These are phyloP conservation scores for Butyriboletus loyo DNA, from an alignment of 768 basidiomycete species.

Conservation along the genomic window DNA sequence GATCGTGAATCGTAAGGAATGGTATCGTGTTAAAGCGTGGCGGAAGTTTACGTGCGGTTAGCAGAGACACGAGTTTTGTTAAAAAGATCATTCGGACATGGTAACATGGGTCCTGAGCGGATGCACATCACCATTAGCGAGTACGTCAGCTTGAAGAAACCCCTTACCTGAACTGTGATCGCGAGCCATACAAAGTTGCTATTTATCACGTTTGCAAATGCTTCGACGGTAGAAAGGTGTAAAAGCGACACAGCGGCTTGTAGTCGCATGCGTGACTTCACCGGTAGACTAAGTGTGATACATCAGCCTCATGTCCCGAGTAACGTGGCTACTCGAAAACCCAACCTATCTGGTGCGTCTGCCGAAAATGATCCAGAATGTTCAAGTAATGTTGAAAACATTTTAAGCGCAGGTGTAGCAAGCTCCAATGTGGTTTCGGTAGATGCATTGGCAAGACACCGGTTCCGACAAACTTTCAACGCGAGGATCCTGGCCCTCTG, in stretches of 20 bases:
- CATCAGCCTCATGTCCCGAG: constrained; percentile 10
- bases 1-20: constrained; percentile 89
- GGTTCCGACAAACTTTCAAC: constrained; percentile 79
- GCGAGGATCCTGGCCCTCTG: constrained; percentile 70
- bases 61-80: constrained; percentile 62
- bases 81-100: constrained; percentile 81
- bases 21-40: constrained; percentile 79
- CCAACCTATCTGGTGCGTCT: constrained; percentile 50
- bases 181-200: constrained; percentile 67
- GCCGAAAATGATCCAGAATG: constrained; percentile 64
- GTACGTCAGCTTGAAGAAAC: not conserved
- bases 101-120: constrained; percentile 75
- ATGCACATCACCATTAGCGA: constrained; percentile 1
- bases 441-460: constrained; percentile 65
- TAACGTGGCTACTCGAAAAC: not conserved
- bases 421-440: constrained; percentile 61
- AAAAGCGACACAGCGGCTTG: constrained; percentile 79
- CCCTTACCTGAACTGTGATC: constrained; percentile 69
- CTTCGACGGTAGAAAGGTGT: constrained; percentile 62
- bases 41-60: constrained; percentile 64
- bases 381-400: constrained; percentile 70
- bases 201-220: constrained; percentile 55
- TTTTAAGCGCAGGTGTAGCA: constrained; percentile 70
- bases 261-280: constrained; percentile 75
- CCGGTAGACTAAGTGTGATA: constrained; percentile 44